Evolutionary conservation across 75 land plant species (phyloP), one percentile per base, ranked within the genome.

Genomic region (Pinus tabuliformis): DNA sequence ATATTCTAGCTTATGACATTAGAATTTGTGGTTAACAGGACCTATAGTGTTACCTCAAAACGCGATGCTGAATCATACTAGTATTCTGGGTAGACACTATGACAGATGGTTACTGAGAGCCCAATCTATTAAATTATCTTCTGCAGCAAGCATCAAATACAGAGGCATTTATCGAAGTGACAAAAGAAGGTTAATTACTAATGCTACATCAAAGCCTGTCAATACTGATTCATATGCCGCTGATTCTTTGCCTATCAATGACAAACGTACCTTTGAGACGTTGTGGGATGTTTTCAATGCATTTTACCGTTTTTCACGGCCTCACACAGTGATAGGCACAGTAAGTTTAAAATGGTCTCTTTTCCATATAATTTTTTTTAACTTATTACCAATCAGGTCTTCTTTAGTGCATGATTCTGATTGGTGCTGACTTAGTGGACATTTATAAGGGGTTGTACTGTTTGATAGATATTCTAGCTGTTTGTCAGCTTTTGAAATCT

Each of bases 241-340:
- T 17, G 11, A 73, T 73, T 73, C 58, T 73, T 71, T 24, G 73
- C 74, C 74, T 52, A 26, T 56, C n/a, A 39, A 68, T 36, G 42
- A 68, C 20, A 39, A n/a, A 68, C 15, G 42, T 24, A 73, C 36
- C 74, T 24, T 73, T 28, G 26, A 73, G 20, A 73, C 58, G 22
- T 18, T 73, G 33, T 45, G 58, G 30, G 58, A 56, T 56, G 54
- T 17, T 14, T 57, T 87, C 39, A 78, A 92, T 84, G 95, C 88
- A 58, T 91, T 97, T 76, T 89, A 89, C 82, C 83, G 93, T 26
- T 97, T 97, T 84, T 84, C 98, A 21, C 79, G 99, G 74, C 99
- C 99, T 26, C 99, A 97, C 80, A 96, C 99, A 30, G 88, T 97
- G n/a, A 90, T 95, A 58, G 99, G 99, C 75, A 95, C 99, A 58